A percentile compares a stretch with the other conserved stretches of the same genome.
These are phyloP conservation scores for Globisporangium polare DNA, from an alignment of 352 stramenopile genomes.

Conservation along the genomic window DNA sequence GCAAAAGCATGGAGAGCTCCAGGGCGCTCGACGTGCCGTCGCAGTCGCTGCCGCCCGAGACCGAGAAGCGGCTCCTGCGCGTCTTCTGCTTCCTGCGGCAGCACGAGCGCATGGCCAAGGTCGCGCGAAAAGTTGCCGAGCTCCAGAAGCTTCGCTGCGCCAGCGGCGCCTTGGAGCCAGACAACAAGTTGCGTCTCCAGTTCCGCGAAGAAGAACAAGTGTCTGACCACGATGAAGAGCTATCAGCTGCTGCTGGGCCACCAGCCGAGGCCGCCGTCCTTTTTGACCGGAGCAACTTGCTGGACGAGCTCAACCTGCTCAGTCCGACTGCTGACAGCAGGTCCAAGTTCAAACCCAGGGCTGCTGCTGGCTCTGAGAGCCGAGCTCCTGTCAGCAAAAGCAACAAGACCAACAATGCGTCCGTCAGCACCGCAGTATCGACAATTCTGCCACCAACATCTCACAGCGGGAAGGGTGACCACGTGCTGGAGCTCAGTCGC, in stretches of 20 bases:
- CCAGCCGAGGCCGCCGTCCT: neutral
- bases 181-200: neutral
- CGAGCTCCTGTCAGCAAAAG: neutral
- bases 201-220: neutral
- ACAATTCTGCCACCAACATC: constrained; percentile 2
- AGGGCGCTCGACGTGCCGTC: constrained; percentile 18
- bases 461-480: constrained; percentile 1
- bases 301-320: constrained; percentile 32
- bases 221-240: constrained; percentile 10
- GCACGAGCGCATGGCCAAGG: constrained; percentile 48
- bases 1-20: constrained; percentile 15
- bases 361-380: neutral
- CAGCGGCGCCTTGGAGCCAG: neutral
- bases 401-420: neutral
- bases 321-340: constrained; percentile 20
- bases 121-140: constrained; percentile 29
- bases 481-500: constrained; percentile 19
- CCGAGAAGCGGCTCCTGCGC: constrained; percentile 38
- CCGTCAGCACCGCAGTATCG: neutral
- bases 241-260: constrained; percentile 6
- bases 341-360: neutral
- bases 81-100: constrained; percentile 55
- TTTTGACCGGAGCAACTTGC: constrained; percentile 19
- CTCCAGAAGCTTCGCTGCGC: constrained; percentile 22
- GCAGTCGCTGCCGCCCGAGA: constrained; percentile 35